Evolutionary conservation across 495 filamentous ascomycete species (phyloP).

Genomic region (Talaromyces ruber): DNA sequence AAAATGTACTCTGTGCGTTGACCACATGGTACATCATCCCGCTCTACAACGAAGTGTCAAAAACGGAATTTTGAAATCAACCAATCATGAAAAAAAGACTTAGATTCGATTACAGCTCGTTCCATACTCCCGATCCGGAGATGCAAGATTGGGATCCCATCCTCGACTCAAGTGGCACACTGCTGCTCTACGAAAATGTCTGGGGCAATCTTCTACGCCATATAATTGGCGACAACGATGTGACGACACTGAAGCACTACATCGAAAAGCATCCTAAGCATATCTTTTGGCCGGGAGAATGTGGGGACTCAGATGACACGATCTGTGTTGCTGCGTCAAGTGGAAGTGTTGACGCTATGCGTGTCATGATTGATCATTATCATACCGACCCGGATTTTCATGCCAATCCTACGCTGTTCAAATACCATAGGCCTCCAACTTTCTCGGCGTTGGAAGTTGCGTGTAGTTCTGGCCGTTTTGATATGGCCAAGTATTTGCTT

Average conservation of each 20-base stretch:
- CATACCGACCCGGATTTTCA: too few species aligned
- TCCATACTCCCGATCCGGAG: not conserved
- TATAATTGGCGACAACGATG: not conserved
- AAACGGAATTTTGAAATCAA: too few species aligned
- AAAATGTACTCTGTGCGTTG: too few species aligned
- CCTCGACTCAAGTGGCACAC: not conserved
- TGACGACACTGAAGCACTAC: not conserved
- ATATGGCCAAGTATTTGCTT: not conserved
- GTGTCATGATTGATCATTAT: too few species aligned
- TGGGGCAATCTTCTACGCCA: not conserved
- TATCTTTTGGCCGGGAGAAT: not conserved
- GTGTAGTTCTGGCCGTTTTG: not conserved
- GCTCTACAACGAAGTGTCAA: too few species aligned
- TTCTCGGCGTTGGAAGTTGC: not conserved
- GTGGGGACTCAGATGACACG: not conserved
- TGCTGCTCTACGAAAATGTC: not conserved
- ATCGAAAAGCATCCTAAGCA: not conserved
- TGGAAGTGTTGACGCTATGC: not conserved
- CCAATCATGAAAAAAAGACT: too few species aligned
- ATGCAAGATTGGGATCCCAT: not conserved
- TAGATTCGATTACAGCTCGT: not conserved
- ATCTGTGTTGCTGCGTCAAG: not conserved
- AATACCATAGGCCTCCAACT: not conserved
- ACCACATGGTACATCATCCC: too few species aligned
- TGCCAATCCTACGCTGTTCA: not conserved